Evolutionary conservation across 108 stramenopile species (phyloP).

Genomic region (Aurantiochytrium sp.): DNA sequence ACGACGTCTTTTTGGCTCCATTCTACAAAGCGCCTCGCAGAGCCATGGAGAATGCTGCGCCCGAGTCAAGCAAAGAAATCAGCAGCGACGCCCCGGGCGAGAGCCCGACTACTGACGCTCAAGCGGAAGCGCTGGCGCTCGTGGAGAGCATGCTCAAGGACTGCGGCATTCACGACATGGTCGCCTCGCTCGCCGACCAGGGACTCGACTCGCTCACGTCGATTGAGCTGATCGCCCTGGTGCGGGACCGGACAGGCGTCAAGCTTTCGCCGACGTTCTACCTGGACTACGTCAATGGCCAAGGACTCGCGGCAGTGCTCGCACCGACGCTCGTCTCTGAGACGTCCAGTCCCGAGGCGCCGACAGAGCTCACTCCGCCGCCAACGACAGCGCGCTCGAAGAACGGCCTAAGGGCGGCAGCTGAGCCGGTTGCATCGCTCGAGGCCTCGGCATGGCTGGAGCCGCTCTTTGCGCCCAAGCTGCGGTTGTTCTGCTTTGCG

Average conservation of each 20-base stretch:
- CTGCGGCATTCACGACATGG: neutral
- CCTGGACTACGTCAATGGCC: neutral
- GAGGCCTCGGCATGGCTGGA: constrained; percentile 1
- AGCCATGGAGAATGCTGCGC: too few relatives aligned
- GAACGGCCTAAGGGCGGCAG: too few relatives aligned
- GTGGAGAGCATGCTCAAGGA: neutral
- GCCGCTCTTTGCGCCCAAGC: neutral
- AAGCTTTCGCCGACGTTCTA: constrained; percentile 22
- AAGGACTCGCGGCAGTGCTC: neutral
- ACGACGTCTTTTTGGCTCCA: neutral
- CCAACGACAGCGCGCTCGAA: too few relatives aligned
- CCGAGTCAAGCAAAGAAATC: neutral
- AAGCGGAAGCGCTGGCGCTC: neutral
- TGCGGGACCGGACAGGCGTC: neutral
- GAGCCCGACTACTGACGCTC: neutral
- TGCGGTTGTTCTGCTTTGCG: constrained; percentile 8
- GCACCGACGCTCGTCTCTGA: neutral
- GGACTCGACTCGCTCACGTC: constrained; percentile 15
- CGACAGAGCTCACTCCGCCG: too few relatives aligned
- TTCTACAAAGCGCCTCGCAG: neutral
- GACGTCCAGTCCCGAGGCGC: too few relatives aligned
- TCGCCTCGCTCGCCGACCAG: neutral
- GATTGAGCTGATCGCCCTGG: neutral
- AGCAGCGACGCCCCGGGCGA: neutral
- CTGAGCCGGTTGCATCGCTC: too few relatives aligned